Conservation (phyloP, 1,139 yeast genomes). For the Debaryomyces nepalensis region DNA sequence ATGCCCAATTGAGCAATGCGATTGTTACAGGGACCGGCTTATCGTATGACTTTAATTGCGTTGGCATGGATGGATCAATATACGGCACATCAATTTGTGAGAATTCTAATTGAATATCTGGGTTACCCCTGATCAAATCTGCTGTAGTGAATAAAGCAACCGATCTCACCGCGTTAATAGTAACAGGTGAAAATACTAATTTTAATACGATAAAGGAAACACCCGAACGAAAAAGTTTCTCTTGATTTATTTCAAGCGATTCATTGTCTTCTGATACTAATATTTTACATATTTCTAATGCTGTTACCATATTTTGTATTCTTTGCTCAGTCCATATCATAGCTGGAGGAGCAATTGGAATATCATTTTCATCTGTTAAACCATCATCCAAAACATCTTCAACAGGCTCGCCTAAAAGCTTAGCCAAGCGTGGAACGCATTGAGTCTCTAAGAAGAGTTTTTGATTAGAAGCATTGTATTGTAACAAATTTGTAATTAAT, state of each 20-base stretch:
- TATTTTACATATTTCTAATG: slow-evolving; percentile 73
- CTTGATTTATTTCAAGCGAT: slow-evolving; percentile 64
- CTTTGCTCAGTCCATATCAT: slow-evolving; percentile 78
- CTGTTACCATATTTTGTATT: slow-evolving; percentile 62
- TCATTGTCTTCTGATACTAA: slow-evolving; percentile 80
- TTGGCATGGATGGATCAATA: slow-evolving; percentile 78
- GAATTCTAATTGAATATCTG: slow-evolving; percentile 67
- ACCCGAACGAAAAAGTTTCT: slow-evolving; percentile 62
- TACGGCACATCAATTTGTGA: slow-evolving; percentile 89
- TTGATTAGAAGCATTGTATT: slow-evolving; percentile 89
- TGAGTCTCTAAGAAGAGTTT: slow-evolving; percentile 85
- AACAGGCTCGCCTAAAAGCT: slow-evolving; percentile 64
- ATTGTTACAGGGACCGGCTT: slow-evolving; percentile 65
- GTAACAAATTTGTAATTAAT: slow-evolving; percentile 69
- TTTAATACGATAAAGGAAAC: slow-evolving; percentile 67
- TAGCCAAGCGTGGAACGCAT: slow-evolving; percentile 67
- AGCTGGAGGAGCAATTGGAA: slow-evolving; percentile 29
- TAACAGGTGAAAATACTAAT: slow-evolving; percentile 65
- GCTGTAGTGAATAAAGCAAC: slow-evolving; percentile 75
- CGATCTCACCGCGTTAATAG: slow-evolving; percentile 67
- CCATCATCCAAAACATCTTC: slow-evolving; percentile 39
- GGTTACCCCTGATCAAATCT: slow-evolving; percentile 69
- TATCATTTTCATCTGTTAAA: slow-evolving; percentile 22
- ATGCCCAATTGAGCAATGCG: slow-evolving; percentile 82
- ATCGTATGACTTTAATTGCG: slow-evolving; percentile 41